Evolutionary conservation across 768 basidiomycete genomes (phyloP), one percentile per base, ranked within the genome.

Genomic region (Gymnopilus dilepis): DNA sequence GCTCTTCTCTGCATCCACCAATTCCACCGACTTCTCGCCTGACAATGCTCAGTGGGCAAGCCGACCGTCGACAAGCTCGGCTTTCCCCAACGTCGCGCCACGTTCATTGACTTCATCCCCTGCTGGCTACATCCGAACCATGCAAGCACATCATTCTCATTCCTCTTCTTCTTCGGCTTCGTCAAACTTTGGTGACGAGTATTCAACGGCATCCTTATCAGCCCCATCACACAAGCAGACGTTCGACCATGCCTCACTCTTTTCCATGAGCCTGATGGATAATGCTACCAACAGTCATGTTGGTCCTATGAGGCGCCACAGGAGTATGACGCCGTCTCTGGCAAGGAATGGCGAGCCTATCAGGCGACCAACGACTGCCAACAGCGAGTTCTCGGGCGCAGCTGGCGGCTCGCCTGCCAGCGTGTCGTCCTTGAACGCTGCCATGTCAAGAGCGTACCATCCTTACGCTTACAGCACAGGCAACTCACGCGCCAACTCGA

Each of bases 251-350:
- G 62, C 74, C 0, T 63, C 77, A 56, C 70, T 88, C 48, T 89
- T 85, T 67, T 78, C 82, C 0, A 71, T 81, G 22, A 76, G 78
- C 12, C 69, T 82, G 65, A 67, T 79, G 42, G 77, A 76, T 1
- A 65, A 71, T 11, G 55, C 31, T 4, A 68, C 65, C 57, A 82
- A 78, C 12, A 67, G 66, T 54, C 81, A 79, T 13, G 69, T 82
- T n/a, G 88, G 90, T 9, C 88, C 90, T 9, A 80, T 86, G 47
- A 77, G 90, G 54, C 80, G 91, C 47, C 86, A 91, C 69, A 81
- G 91, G 58, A 91, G 89, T 72, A 90, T 89, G 82, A 93, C 91
- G 7, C 91, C 91, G 8, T 86, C 86, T 0, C 63, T 87, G 28
- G 73, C 80, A 47, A 80, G 86, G 55, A 81, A 76, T 55, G 84